Base-by-base conservation (phyloP, 106 monocot genomes). In the Iris macrosiphon region DNA sequence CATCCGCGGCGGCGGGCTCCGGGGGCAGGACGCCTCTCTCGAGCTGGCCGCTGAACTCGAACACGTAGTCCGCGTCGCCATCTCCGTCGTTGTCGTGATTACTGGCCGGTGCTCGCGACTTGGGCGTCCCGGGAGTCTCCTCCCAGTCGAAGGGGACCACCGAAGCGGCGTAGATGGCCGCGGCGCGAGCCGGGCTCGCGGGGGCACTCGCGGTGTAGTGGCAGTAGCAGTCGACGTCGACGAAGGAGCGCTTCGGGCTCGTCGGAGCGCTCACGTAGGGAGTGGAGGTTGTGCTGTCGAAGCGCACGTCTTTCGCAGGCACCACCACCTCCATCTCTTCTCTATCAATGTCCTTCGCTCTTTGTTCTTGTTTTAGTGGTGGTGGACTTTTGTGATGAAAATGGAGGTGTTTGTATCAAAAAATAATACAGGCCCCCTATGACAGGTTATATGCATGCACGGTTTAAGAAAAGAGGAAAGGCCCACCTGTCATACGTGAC, bases 121-220 rank as follows among this genome's bases (percentile, higher is more conserved):
- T 24, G 26, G 27, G 26, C 7, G 26, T 24, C 11, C 30, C 0
- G 37, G 54, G 33, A 8, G 30, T 54, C 25, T 42, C 65, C 39
- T 59, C 70, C 61, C 62, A 63, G 10, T 12, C 55, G 55, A 62
- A 61, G 1, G 53, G 50, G 18, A 58, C 25, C 2, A 25, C 11
- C 16, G 60, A 35, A 5, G 22, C n/a, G 31, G 43, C 55, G 32
- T 44, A 17, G 41, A 65, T 66, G 29, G 53, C 45, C 2, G 64
- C 64, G 17, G 49, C 48, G 5, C 70, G 64, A 6, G 67, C 21
- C 0, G 85, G 85, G 53, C 76, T 76, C 1, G 76, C 19, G 14
- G 77, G 85, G 0, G 81, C 81, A 49, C 86, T 87, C 31, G 67
- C 3, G 37, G 43, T 62, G 65, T 53, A 63, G 73, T 63, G 62